Evolutionary conservation across 2,329 filamentous ascomycete species (phyloP), one percentile per base, ranked within the genome.

Genomic region (Teratosphaeria epicoccoides): DNA sequence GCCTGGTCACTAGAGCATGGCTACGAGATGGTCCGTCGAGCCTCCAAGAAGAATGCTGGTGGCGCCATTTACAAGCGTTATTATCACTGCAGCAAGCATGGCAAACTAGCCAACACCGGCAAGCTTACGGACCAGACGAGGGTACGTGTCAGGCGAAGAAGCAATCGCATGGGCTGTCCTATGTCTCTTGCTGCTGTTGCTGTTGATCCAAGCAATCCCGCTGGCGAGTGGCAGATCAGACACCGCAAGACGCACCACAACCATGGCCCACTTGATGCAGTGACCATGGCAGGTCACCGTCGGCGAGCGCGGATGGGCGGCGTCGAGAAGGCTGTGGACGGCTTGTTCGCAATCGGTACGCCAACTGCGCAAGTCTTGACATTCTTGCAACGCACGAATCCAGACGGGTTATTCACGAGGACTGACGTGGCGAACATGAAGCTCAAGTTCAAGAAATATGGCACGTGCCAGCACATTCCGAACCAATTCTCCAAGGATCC

Each of bases 361-460:
- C 55, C 57, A 22, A 65, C 63, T 2, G 53, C 55, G 20, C 63
- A 66, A 49, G 62, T 66, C 33, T 46, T 66, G 52, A 60, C 61
- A 29, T 66, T 66, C 46, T 45, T 66, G 40, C 61, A 66, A 49
- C 51, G 56, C 17, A 66, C 62, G 2, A 58, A 66, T 49, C 63
- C 63, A 10, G 59, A 64, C 28, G 64, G 64, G 1, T 57, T 66
- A 2, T 66, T 66, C 57, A 66, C 63, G 6, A 55, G 63, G 24
- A 65, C 63, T 1, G 64, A 66, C 45, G 64, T 66, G 14, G 63
- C 63, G n/a, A 66, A 66, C 47, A 64, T 66, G 64, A 66, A 66
- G 57, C 58, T 64, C 25, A 66, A 64, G 49, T 66, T 52, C 51
- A 64, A 62, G 46, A 65, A 64, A 51, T 62, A 60, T 47, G 64